A percentile compares a stretch with the other conserved stretches of the same genome.
These are phyloP conservation scores for Hypoxylon rubiginosum DNA, from an alignment of 2,329 filamentous ascomycete genomes.

Conservation along the genomic window DNA sequence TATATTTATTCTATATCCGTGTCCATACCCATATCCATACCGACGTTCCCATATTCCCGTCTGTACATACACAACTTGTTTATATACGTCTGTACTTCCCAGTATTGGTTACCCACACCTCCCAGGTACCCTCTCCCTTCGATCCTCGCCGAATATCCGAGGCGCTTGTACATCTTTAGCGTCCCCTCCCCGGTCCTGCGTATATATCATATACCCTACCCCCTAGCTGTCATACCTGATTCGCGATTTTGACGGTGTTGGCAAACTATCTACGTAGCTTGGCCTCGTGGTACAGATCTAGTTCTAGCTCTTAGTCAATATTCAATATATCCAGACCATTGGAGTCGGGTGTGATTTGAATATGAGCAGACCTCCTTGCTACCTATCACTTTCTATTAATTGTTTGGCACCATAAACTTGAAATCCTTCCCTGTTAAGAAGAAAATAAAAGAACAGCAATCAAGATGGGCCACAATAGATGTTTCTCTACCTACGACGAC, in stretches of 20 bases:
- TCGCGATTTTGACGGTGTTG: conserved; percentile 16
- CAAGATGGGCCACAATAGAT: conserved; percentile 54
- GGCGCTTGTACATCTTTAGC: conserved; percentile 30
- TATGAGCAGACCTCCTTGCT: conserved; percentile 45
- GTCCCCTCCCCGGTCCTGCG: conserved; percentile 26
- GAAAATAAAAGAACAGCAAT: conserved; percentile 8
- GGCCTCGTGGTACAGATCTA: conserved; percentile 44
- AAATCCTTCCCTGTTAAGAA: conserved; percentile 21
- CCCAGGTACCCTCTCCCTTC: conserved; percentile 19
- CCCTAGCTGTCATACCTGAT: conserved; percentile 20
- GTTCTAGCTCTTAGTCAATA: conserved; percentile 20
- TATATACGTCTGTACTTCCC: conserved; percentile 40
- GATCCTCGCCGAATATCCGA: conserved; percentile 37
- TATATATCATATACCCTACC: conserved; percentile 38
- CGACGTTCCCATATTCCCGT: not conserved
- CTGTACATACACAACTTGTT: not conserved
- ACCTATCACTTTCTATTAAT: conserved; percentile 35
- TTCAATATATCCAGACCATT: conserved; percentile 26
- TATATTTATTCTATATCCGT: conserved; percentile 42
- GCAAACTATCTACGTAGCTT: conserved; percentile 37
- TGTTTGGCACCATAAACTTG: conserved; percentile 42
- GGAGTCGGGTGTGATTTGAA: conserved; percentile 34
- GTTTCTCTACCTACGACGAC: conserved; percentile 55
- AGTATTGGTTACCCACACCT: conserved; percentile 47
- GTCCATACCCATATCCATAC: not conserved